Percentiles rank a stretch among this genome's conserved stretches.
Conservation (phyloP, 805 yeast genomes). For the Lachancea quebecensis region DNA sequence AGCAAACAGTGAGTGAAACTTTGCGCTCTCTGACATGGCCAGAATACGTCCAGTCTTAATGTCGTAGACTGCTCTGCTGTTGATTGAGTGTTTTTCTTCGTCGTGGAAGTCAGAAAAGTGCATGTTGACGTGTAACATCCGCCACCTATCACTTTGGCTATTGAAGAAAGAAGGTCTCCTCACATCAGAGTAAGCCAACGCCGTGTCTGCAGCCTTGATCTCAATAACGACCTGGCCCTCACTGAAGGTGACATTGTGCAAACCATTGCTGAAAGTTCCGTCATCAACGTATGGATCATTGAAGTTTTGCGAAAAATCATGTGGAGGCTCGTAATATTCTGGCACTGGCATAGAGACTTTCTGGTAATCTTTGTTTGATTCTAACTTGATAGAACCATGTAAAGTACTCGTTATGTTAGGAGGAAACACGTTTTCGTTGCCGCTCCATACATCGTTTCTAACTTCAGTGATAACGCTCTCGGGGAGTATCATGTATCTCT, state of each 20-base stretch:
- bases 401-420: slow-evolving; percentile 45
- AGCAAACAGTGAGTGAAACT: slow-evolving; percentile 54
- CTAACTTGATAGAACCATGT: slow-evolving; percentile 36
- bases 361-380: slow-evolving; percentile 14
- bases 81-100: slow-evolving; percentile 41
- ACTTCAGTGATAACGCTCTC: slow-evolving; percentile 45
- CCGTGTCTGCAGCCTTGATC: slow-evolving; percentile 28
- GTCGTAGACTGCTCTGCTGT: slow-evolving; percentile 57
- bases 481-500: slow-evolving; percentile 54
- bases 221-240: slow-evolving; percentile 23
- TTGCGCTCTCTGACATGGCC: slow-evolving; percentile 53
- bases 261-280: slow-evolving; percentile 17
- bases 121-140: slow-evolving; percentile 33
- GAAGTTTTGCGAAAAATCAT: slow-evolving; percentile 21
- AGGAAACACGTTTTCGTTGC: slow-evolving; percentile 28
- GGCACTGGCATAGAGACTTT: slow-evolving; percentile 31
- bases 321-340: slow-evolving; percentile 26
- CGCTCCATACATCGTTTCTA: slow-evolving; percentile 44
- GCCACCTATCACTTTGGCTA: slow-evolving; percentile 33
- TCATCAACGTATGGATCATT: slow-evolving; percentile 23
- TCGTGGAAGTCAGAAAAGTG: slow-evolving; percentile 41
- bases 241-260: slow-evolving; percentile 27
- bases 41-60: slow-evolving; percentile 58
- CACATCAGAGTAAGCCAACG: slow-evolving; percentile 12
- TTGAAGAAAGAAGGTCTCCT: slow-evolving; percentile 24